These are phyloP conservation scores for Immersiporthe knoxdaviesiana DNA, from an alignment of 2,329 filamentous ascomycete species.

Conservation along the genomic window DNA sequence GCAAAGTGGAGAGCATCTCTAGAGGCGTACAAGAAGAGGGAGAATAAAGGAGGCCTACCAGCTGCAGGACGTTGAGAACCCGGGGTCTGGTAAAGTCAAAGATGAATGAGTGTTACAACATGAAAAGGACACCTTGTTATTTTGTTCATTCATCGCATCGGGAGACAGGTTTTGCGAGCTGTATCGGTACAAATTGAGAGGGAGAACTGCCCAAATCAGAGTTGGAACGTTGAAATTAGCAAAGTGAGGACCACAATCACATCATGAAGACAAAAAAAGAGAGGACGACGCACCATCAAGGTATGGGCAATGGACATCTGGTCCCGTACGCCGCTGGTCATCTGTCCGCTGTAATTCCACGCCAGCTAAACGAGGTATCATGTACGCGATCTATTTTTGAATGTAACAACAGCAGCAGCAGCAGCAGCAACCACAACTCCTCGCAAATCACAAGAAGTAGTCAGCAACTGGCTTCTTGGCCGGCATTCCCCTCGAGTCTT, in stretches of 20 bases:
- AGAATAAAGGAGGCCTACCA: background rate
- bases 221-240: background rate
- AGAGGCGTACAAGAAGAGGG: background rate
- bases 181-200: no score
- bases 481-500: slow-evolving; percentile 96
- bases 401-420: background rate
- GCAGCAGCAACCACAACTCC: background rate
- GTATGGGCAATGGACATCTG: background rate
- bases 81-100: background rate
- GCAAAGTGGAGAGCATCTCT: background rate
- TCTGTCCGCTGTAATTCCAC: background rate
- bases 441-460: slow-evolving; percentile 78
- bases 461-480: slow-evolving; percentile 98
- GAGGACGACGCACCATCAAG: background rate
- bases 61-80: background rate
- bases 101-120: background rate
- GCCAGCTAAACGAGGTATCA: background rate
- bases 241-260: background rate
- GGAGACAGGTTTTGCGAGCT: background rate
- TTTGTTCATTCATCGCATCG: background rate
- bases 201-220: no score
- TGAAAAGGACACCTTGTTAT: background rate
- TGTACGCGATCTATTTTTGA: background rate
- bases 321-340: background rate
- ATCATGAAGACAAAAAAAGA: background rate